Evolutionary conservation across 1,284 basidiomycete genomes (phyloP).

Genomic region (Fomitopsis palustris): DNA sequence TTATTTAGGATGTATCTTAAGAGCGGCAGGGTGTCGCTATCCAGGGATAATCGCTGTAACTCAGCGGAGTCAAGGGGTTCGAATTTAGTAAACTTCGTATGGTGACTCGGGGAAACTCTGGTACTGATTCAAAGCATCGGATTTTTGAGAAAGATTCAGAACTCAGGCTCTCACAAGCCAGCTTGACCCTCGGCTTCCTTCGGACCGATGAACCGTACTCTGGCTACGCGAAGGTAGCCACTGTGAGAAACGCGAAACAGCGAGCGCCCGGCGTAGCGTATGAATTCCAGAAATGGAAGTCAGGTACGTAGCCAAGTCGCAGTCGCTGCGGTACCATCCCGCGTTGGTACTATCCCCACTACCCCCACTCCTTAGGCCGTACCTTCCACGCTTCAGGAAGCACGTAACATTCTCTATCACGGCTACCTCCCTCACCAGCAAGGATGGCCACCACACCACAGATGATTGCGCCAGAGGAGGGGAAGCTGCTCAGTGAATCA

Average conservation of each 20-base stretch:
- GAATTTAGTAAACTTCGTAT: too few species aligned
- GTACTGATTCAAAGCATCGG: too few species aligned
- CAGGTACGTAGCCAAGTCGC: constrained; percentile 1
- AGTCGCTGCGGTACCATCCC: neutral
- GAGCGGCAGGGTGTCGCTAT: too few species aligned
- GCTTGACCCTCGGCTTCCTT: too few species aligned
- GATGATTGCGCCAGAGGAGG: constrained; percentile 52
- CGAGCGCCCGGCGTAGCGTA: neutral
- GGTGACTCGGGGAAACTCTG: too few species aligned
- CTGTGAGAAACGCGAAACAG: neutral
- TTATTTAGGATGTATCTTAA: too few species aligned
- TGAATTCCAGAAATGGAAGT: neutral
- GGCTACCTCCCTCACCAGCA: neutral
- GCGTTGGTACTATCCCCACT: neutral
- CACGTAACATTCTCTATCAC: neutral
- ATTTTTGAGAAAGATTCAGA: too few species aligned
- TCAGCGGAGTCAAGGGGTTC: too few species aligned
- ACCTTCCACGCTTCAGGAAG: neutral
- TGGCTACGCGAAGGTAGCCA: neutral
- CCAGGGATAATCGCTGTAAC: too few species aligned
- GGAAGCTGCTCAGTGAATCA: constrained; percentile 79
- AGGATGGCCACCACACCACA: constrained; percentile 15
- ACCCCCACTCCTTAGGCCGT: neutral
- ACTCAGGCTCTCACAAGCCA: too few species aligned
- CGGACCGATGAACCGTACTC: too few species aligned